phyloP scores from a whole-genome alignment of 306 rosid species.

The Purshia tridentata region DNA sequence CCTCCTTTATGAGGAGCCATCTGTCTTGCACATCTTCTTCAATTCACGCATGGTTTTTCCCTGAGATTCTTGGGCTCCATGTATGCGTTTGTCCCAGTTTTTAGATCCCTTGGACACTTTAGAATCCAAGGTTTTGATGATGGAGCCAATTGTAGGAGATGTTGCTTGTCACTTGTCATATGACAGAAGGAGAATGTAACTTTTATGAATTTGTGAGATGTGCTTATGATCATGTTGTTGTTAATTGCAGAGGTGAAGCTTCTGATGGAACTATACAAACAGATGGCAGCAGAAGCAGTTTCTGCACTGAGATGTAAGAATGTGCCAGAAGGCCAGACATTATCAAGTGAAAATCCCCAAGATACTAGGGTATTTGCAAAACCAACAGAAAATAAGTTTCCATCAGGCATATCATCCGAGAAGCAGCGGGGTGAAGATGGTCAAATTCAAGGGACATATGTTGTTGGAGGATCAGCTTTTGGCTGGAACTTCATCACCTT shows the following conservation, averaged over 20 bases:
- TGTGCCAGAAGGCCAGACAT: slow-evolving; percentile 30
- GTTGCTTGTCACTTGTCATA: not conserved
- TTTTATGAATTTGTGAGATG: slow-evolving; percentile 1
- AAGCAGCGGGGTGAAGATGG: slow-evolving; percentile 43
- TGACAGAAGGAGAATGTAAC: not conserved
- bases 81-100: not conserved
- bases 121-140: not conserved
- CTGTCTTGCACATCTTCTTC: not conserved
- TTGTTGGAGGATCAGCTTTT: slow-evolving; percentile 90
- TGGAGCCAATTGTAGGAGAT: slow-evolving; percentile 1
- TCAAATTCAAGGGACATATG: slow-evolving; percentile 43
- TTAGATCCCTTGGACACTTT: not conserved
- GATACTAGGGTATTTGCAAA: slow-evolving; percentile 17
- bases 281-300: slow-evolving; percentile 35
- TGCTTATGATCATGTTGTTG: slow-evolving; percentile 9
- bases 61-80: slow-evolving; percentile 7
- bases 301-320: slow-evolving; percentile 22
- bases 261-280: slow-evolving; percentile 45
- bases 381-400: slow-evolving; percentile 36
- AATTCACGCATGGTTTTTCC: not conserved
- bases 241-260: slow-evolving; percentile 65
- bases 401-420: slow-evolving; percentile 32
- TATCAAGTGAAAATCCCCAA: slow-evolving; percentile 30
- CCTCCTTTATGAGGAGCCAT: not conserved
- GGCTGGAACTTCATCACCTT: slow-evolving; percentile 86